Conservation (phyloP, 495 filamentous ascomycete species). For the Neurospora pannonica region DNA sequence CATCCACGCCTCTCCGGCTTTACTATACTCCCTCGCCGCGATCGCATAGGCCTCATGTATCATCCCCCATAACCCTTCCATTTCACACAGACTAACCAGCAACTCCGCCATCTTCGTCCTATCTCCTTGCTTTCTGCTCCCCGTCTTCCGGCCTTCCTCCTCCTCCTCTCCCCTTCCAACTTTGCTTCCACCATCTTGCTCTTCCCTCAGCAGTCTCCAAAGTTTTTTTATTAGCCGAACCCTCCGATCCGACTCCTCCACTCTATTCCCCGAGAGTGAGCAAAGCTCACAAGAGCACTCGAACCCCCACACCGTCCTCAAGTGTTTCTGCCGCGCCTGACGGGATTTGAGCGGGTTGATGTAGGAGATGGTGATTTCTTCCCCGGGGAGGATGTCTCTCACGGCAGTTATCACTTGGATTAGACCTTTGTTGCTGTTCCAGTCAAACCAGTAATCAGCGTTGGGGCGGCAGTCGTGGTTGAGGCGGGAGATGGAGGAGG, state of each 20-base stretch:
- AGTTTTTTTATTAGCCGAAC: constrained; percentile 17
- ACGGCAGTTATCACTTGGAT: constrained; percentile 29
- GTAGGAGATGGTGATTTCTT: constrained; percentile 33
- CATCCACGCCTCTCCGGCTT: constrained; percentile 25
- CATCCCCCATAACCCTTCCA: constrained; percentile 25
- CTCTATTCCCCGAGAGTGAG: constrained; percentile 8
- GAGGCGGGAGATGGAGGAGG: constrained; percentile 27
- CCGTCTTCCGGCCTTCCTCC: constrained; percentile 18
- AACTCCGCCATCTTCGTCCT: constrained; percentile 29
- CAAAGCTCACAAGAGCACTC: constrained; percentile 27
- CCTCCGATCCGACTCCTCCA: constrained; percentile 24
- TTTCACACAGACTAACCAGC: constrained; percentile 26
- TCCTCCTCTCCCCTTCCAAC: background rate
- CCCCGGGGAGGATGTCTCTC: constrained; percentile 23
- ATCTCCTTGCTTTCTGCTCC: background rate
- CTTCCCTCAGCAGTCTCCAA: constrained; percentile 9
- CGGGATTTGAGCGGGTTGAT: constrained; percentile 27
- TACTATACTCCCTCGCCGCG: constrained; percentile 32
- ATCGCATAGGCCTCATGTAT: constrained; percentile 29
- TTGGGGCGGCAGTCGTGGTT: constrained; percentile 39
- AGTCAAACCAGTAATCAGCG: constrained; percentile 32
- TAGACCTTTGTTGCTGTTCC: constrained; percentile 15
- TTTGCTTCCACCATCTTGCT: constrained; percentile 12
- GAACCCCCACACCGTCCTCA: constrained; percentile 32
- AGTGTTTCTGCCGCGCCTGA: constrained; percentile 12